A percentile compares a stretch with the other conserved stretches of the same genome.
phyloP scores from a whole-genome alignment of 1,284 basidiomycete species.

The Leccinum griseonigrum region DNA sequence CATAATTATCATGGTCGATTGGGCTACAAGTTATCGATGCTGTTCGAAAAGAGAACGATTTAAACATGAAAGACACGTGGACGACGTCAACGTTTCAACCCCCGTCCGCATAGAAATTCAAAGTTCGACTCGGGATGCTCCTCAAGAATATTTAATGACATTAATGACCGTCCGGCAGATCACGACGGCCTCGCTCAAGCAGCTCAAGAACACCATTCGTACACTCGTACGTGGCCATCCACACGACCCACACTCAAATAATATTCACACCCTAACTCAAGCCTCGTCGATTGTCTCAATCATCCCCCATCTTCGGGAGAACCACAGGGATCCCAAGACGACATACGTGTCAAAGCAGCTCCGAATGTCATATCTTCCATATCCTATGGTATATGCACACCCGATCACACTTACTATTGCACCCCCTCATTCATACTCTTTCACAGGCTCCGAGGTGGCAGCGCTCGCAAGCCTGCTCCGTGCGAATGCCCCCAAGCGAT shows the following conservation, averaged over 20 bases:
- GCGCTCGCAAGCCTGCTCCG: conserved; percentile 56
- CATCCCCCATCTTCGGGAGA: conserved; percentile 36
- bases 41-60: too few species aligned
- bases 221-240: conserved; percentile 41
- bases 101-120: too few species aligned
- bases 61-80: too few species aligned
- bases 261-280: conserved; percentile 23
- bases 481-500: conserved; percentile 53
- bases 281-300: conserved; percentile 58
- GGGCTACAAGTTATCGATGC: too few species aligned
- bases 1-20: too few species aligned
- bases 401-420: neutral
- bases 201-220: conserved; percentile 64
- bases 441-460: conserved; percentile 55
- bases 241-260: neutral
- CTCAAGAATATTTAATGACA: too few species aligned
- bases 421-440: neutral
- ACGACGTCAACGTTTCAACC: too few species aligned
- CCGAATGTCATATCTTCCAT: conserved; percentile 72
- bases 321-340: conserved; percentile 40
- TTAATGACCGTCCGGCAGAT: conserved; percentile 42
- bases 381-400: conserved; percentile 48
- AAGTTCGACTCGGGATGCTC: neutral
- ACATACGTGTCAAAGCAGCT: conserved; percentile 66
- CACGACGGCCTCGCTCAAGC: conserved; percentile 48